Evolutionary conservation across 768 basidiomycete species (phyloP).

Genomic region (Tulasnella calospora): DNA sequence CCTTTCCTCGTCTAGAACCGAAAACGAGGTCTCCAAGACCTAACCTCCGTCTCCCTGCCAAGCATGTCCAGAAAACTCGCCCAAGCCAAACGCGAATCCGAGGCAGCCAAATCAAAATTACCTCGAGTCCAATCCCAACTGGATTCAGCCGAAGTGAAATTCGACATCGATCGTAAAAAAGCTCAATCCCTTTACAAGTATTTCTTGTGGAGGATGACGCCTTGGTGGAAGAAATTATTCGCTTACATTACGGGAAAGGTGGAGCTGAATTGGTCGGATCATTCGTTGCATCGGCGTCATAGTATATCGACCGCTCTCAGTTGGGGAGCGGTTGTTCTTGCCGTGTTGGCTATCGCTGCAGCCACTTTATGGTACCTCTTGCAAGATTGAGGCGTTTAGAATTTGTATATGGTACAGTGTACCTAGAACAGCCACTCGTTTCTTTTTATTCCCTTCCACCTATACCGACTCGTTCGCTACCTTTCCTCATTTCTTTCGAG

Average conservation of each 20-base stretch:
- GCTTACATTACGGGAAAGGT: constrained; percentile 11
- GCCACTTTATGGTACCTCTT: neutral
- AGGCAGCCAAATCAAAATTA: neutral
- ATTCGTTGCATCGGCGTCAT: constrained; percentile 19
- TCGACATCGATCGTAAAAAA: neutral
- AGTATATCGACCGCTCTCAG: constrained; percentile 7
- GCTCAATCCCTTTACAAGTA: constrained; percentile 14
- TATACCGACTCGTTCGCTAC: neutral
- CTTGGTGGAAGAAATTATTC: constrained; percentile 14
- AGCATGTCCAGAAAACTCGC: constrained; percentile 14
- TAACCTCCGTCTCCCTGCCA: neutral
- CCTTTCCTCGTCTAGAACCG: neutral
- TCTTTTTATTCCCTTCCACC: neutral
- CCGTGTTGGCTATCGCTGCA: neutral
- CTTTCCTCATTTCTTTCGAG: neutral
- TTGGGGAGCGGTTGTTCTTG: constrained; percentile 4
- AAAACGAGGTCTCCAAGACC: neutral
- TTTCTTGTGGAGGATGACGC: constrained; percentile 19
- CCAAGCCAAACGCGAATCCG: constrained; percentile 6
- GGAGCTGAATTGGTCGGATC: constrained; percentile 22
- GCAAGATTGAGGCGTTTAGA: neutral
- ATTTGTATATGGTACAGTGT: neutral
- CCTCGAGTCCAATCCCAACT: neutral
- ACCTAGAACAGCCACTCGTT: neutral
- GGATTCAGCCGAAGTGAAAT: neutral